Evolutionary conservation across 352 stramenopile species (phyloP).

Genomic region (Phytophthora quininea): DNA sequence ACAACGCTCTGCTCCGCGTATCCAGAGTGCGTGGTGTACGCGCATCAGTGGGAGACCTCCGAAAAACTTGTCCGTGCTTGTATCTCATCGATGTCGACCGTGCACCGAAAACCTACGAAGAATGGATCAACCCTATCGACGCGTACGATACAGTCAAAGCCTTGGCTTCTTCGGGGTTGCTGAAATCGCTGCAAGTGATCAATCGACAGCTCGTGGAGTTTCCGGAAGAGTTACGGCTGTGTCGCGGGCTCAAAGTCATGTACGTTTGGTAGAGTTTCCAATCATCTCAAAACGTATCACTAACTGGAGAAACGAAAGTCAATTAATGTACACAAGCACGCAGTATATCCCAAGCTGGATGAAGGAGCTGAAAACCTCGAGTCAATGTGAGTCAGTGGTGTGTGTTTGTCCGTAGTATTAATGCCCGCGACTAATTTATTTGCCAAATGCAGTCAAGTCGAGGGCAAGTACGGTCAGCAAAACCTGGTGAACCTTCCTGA

Average conservation of each 20-base stretch:
- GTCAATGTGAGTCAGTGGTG: constrained; percentile 4
- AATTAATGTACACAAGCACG: constrained; percentile 35
- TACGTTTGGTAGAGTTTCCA: constrained; percentile 13
- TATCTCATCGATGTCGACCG: constrained; percentile 26
- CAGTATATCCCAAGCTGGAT: constrained; percentile 25
- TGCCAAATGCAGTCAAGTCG: constrained; percentile 1
- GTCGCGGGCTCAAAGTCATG: constrained; percentile 36
- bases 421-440: not conserved
- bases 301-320: not conserved
- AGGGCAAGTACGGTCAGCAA: constrained; percentile 14
- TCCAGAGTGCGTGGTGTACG: constrained; percentile 33
- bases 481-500: constrained; percentile 15
- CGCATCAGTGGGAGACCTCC: constrained; percentile 19
- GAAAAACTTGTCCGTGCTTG: constrained; percentile 17
- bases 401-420: not conserved
- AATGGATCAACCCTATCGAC: constrained; percentile 18
- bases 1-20: constrained; percentile 18
- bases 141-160: constrained; percentile 22
- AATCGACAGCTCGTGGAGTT: constrained; percentile 29
- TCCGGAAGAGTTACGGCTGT: constrained; percentile 32
- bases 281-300: too few relatives aligned
- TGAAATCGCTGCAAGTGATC: constrained; percentile 42
- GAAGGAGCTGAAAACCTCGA: constrained; percentile 22
- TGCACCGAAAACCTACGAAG: constrained; percentile 3
- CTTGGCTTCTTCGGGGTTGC: constrained; percentile 26